Conservation (phyloP, 345 rosid genomes). For the Eucalyptus fibrosa region DNA sequence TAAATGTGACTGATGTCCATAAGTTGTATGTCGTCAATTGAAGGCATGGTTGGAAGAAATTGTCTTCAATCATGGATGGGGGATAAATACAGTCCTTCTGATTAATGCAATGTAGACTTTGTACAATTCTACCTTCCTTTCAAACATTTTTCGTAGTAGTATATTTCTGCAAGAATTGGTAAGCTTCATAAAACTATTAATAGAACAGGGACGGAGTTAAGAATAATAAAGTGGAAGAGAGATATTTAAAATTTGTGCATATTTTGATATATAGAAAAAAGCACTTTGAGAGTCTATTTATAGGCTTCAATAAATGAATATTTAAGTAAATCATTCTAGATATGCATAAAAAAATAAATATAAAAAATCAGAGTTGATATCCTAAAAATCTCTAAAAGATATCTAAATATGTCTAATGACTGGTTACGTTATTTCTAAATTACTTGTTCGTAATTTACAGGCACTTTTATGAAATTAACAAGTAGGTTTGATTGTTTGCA, state of each 20-base stretch:
- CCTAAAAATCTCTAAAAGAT: no score
- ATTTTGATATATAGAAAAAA: no score
- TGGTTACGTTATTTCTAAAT: background rate
- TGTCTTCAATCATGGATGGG: background rate
- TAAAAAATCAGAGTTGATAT: no score
- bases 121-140: background rate
- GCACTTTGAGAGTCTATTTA: no score
- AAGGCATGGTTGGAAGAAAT: background rate
- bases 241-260: no score
- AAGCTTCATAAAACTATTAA: background rate
- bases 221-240: no score
- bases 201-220: background rate
- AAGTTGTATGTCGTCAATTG: background rate
- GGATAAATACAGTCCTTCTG: background rate
- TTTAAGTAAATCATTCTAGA: no score
- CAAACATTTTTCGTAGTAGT: background rate
- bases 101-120: background rate
- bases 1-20: background rate
- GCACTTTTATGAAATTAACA: background rate
- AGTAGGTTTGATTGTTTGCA: background rate
- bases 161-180: background rate
- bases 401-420: no score
- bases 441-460: background rate
- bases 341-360: no score
- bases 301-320: no score